A percentile compares a stretch with the other conserved stretches of the same genome.
These are phyloP conservation scores for Skeletonema costatum DNA, from an alignment of 108 stramenopile genomes.

Conservation along the genomic window DNA sequence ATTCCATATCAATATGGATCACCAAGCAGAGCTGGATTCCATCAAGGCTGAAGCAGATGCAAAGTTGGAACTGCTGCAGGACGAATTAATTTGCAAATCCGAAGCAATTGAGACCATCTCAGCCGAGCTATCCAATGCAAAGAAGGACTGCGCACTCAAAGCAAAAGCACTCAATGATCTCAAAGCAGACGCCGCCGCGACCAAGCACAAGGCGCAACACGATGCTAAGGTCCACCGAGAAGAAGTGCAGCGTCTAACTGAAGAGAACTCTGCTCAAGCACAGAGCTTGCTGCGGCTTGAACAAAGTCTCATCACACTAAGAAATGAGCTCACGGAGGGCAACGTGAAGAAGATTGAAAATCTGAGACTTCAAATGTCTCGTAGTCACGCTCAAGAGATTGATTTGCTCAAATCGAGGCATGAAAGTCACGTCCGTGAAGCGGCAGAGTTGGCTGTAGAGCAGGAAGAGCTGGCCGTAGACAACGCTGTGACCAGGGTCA, in stretches of 20 bases:
- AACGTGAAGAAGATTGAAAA: slow-evolving; percentile 9
- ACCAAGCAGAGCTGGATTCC: neutral
- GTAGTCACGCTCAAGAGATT: slow-evolving; percentile 32
- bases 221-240: neutral
- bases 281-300: slow-evolving; percentile 14
- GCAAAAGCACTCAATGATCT: neutral
- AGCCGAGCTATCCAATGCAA: neutral
- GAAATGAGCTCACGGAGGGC: slow-evolving; percentile 20
- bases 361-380: slow-evolving; percentile 6
- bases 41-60: slow-evolving; percentile 16
- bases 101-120: neutral
- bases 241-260: neutral
- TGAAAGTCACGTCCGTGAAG: slow-evolving; percentile 13
- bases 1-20: neutral
- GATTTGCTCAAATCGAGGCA: slow-evolving; percentile 32
- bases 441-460: slow-evolving; percentile 19
- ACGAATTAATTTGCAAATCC: slow-evolving; percentile 1
- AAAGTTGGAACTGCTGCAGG: slow-evolving; percentile 8
- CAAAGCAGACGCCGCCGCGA: neutral
- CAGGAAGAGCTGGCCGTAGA: slow-evolving; percentile 32
- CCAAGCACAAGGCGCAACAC: neutral
- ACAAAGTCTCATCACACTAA: neutral
- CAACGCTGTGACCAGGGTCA: slow-evolving; percentile 17
- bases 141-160: neutral
- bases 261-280: neutral